Evolutionary conservation across 371 early-diverging fungal genomes (phyloP).

Genomic region (Ecytonucleospora hepatopenaei): DNA sequence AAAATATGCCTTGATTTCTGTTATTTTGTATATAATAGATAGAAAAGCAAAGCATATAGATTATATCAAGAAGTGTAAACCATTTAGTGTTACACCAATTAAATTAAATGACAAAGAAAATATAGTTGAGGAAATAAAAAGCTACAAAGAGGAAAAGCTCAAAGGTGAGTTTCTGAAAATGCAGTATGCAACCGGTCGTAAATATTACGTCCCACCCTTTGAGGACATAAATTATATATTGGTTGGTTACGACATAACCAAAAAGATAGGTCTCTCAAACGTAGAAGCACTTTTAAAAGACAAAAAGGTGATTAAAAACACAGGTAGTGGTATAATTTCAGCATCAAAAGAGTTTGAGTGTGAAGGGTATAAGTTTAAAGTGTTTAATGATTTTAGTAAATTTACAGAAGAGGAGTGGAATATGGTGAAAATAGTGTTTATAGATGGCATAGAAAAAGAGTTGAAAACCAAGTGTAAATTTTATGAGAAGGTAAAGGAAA

Average conservation of each 20-base stretch:
- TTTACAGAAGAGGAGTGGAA: constrained; percentile 14
- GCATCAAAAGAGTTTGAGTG: neutral
- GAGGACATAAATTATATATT: constrained; percentile 7
- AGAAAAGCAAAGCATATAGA: neutral
- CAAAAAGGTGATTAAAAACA: neutral
- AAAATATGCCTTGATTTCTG: constrained; percentile 1
- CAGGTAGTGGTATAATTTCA: neutral
- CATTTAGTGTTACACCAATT: neutral
- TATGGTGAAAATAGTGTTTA: constrained; percentile 8
- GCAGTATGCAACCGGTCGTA: neutral
- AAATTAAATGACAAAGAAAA: neutral
- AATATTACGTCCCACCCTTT: constrained; percentile 4
- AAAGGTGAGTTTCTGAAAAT: neutral
- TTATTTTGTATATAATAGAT: constrained; percentile 6
- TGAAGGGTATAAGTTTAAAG: constrained; percentile 4
- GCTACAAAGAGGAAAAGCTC: neutral
- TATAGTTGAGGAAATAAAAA: constrained; percentile 5
- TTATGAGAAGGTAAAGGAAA: neutral
- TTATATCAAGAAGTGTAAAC: constrained; percentile 7
- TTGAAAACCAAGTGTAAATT: too few species aligned
- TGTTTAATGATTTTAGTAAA: neutral
- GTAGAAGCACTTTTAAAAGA: constrained; percentile 2
- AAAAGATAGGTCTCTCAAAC: neutral
- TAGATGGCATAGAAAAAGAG: neutral
- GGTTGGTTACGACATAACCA: neutral